phyloP scores from a whole-genome alignment of 176 grass and related monocot species.

The Tuctoria greenei region DNA sequence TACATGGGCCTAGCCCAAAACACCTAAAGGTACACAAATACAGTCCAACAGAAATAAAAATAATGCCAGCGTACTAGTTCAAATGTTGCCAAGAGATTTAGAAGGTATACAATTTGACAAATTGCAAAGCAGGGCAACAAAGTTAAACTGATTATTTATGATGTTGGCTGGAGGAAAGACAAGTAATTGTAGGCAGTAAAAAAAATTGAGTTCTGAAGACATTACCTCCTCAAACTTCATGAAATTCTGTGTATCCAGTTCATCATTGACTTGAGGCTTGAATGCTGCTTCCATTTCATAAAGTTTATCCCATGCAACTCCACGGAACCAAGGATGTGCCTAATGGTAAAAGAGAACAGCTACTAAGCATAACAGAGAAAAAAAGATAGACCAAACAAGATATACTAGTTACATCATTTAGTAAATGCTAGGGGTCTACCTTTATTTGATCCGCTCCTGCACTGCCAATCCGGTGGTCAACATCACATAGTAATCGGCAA shows the following conservation, averaged over 20 bases:
- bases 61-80: neutral
- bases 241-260: constrained; percentile 97
- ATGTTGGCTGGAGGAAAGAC: neutral
- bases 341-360: constrained; percentile 41
- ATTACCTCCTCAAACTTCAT: constrained; percentile 96
- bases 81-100: neutral
- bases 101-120: constrained; percentile 15
- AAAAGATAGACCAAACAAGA: neutral
- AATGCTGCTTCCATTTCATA: constrained; percentile 98
- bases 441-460: constrained; percentile 92
- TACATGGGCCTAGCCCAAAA: too few relatives aligned
- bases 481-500: constrained; percentile 89
- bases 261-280: constrained; percentile 90
- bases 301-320: constrained; percentile 87
- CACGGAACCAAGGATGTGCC: constrained; percentile 92
- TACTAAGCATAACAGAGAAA: constrained; percentile 10
- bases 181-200: constrained; percentile 14
- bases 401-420: neutral
- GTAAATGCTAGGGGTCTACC: constrained; percentile 42
- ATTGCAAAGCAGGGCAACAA: constrained; percentile 5
- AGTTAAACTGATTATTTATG: neutral
- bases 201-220: neutral
- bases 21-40: too few relatives aligned
- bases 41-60: too few relatives aligned
- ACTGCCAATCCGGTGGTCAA: constrained; percentile 83